Base-by-base conservation (phyloP, 1,284 basidiomycete genomes). In the Golubevia sp. region DNA sequence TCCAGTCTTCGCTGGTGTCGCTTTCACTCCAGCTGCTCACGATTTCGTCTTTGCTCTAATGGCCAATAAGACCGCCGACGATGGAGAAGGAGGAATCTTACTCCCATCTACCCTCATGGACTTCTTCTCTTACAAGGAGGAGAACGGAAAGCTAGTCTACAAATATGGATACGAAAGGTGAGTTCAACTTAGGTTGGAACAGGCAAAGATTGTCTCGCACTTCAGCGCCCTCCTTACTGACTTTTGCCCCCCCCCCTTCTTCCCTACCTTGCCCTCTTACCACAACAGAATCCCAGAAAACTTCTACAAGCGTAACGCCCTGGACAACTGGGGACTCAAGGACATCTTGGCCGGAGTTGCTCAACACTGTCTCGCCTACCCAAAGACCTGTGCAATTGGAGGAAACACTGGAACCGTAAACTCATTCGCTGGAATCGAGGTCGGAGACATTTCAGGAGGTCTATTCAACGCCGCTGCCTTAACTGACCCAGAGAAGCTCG, bases 1-100 rank as follows among this genome's bases (percentile, higher is more conserved):
- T 2, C 59, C 59, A 8, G 50, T 54, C 3, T 61, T 24, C 25
- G 59, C 51, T 48, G 59, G 59, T 1, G 50, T 61, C 4, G 59
- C 59, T 20, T 61, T 61, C 50, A 61, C 59, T 21, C 59, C 59
- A 5, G 59, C 59, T 8, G 59, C 59, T 2, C 59, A 61, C 26
- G 3, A 60, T 44, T 61, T 61, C 26, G 59, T 61, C 25, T 53
- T 61, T 24, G 59, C 53, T 26, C 21, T 61, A 5, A 61, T 61
- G 59, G 55, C 59, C 34, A 61, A 53, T 18, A 53, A 55, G 18
- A 24, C 5, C 25, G 30, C 30, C 11, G 59, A 54, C 49, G 50
- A 53, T 23, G 18, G 15, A 20, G 55, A 54, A 15, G 20, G 59
- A 51, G 59, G 59, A 24, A 25, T 55, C 26, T 7, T 55, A 1